Conservation (phyloP, 306 rosid genomes). For the Myrica gale region DNA sequence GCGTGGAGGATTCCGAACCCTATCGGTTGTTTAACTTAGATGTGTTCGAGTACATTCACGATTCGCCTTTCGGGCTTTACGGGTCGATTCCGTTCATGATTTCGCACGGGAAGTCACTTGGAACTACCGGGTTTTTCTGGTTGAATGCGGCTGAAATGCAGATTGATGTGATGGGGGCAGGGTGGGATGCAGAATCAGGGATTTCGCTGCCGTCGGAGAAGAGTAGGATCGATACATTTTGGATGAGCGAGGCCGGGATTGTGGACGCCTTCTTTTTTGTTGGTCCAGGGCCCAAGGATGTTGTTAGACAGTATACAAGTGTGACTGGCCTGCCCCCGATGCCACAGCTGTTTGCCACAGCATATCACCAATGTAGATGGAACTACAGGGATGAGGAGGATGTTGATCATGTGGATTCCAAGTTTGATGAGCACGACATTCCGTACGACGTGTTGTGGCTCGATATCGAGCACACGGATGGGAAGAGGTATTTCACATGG, state of each 20-base stretch:
- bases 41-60: slow-evolving; percentile 80
- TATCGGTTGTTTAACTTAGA: slow-evolving; percentile 83
- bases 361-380: slow-evolving; percentile 96
- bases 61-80: slow-evolving; percentile 84
- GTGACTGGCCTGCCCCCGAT: slow-evolving; percentile 76
- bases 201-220: slow-evolving; percentile 64
- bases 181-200: slow-evolving; percentile 79
- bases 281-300: slow-evolving; percentile 88
- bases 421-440: slow-evolving; percentile 81
- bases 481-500: slow-evolving; percentile 93
- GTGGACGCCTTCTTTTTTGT: slow-evolving; percentile 79
- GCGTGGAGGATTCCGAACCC: slow-evolving; percentile 77
- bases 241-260: slow-evolving; percentile 96
- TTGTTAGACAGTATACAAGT: slow-evolving; percentile 64
- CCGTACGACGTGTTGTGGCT: slow-evolving; percentile 99
- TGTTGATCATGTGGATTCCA: slow-evolving; percentile 80
- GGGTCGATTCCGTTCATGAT: slow-evolving; percentile 92
- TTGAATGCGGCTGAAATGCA: slow-evolving; percentile 97
- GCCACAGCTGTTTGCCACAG: slow-evolving; percentile 84
- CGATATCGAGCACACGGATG: slow-evolving; percentile 93
- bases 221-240: slow-evolving; percentile 68
- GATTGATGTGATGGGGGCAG: slow-evolving; percentile 80
- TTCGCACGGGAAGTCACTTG: slow-evolving; percentile 72
- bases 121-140: slow-evolving; percentile 88
- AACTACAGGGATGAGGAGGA: slow-evolving; percentile 95